Base-by-base conservation (phyloP, 1,139 yeast species). In the Debaryomycetaceae sp. region DNA sequence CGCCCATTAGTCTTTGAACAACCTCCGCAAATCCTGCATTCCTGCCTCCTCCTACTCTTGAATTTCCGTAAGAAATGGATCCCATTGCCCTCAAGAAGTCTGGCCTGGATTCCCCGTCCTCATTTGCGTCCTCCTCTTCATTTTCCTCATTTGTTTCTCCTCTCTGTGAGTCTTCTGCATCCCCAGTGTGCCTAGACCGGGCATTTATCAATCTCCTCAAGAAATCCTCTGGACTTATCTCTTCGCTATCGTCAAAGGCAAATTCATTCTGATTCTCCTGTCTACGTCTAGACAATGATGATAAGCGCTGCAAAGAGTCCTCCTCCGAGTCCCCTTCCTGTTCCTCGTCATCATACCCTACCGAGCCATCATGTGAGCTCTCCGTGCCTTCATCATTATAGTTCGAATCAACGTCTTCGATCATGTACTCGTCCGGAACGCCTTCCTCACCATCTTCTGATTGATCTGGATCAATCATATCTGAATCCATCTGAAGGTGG, bases 1-100 rank as follows among this genome's bases (percentile, higher is more conserved):
- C 76, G 44, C 72, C 63, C 63, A 65, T 70, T 34, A 64, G 61
- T 49, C 71, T 59, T 48, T 56, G 77, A 55, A 68, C 60, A 24
- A 63, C 75, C 42, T 68, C 73, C 3, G 61, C 66, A 51, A 71
- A 67, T 5, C 63, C 64, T 20, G 55, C 58, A 6, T 49, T 51
- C 42, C 42, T 24, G 13, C 39, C 33, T 31, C 31, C 6, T n/a
- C 43, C 39, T 34, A 40, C 36, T 34, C 49, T 34, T 36, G 49
- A 42, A 17, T 39, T 23, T 3, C 55, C 59, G 23, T 31, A 11
- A 1, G 62, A 45, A 30, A 58, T 49, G 5, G 60, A 56, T 7
- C 63, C 63, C 38, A 62, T 53, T 4, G 68, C 70, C 35, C 71
- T 51, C 8, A 65, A 50, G 36, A 65, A 59, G 14, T 63, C 68